Evolutionary conservation across 176 grass and related monocot species (phyloP).

Genomic region (Oryza nivara): DNA sequence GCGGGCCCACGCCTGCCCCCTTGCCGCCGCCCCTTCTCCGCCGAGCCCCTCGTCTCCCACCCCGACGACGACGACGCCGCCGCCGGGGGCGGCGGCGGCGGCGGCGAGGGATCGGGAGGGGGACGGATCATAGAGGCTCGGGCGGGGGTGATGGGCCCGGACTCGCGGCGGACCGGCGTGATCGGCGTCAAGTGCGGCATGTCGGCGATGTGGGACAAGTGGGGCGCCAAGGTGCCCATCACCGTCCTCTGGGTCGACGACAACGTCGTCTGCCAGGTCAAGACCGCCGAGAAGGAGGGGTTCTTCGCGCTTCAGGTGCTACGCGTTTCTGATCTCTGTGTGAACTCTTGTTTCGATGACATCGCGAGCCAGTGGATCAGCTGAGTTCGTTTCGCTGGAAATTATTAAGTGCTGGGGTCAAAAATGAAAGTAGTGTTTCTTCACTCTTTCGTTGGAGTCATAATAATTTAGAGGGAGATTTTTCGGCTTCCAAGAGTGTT

Average conservation of each 20-base stretch:
- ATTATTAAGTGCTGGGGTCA: background rate
- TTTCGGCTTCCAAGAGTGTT: background rate
- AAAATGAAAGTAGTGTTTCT: background rate
- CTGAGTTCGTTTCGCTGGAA: background rate
- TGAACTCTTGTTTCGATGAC: background rate
- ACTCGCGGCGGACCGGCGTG: slow-evolving; percentile 70
- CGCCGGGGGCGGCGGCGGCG: slow-evolving; percentile 20
- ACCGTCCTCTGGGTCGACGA: slow-evolving; percentile 94
- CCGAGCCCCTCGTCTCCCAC: slow-evolving; percentile 53
- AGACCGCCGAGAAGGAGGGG: slow-evolving; percentile 86
- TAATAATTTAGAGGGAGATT: background rate
- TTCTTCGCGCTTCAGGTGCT: slow-evolving; percentile 89
- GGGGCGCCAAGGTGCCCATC: slow-evolving; percentile 90
- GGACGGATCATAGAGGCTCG: slow-evolving; percentile 73
- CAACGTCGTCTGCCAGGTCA: slow-evolving; percentile 95
- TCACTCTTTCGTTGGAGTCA: background rate
- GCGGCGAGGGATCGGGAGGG: slow-evolving; percentile 10
- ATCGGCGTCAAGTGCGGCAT: slow-evolving; percentile 97
- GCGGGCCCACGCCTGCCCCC: slow-evolving; percentile 25
- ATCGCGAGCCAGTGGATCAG: background rate
- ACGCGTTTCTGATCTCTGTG: background rate
- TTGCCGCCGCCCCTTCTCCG: slow-evolving; percentile 59
- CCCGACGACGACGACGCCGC: slow-evolving; percentile 44
- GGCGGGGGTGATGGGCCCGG: slow-evolving; percentile 57
- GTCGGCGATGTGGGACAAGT: slow-evolving; percentile 97